Evolutionary conservation across 768 basidiomycete species (phyloP).

Genomic region (Lentinus brumalis): DNA sequence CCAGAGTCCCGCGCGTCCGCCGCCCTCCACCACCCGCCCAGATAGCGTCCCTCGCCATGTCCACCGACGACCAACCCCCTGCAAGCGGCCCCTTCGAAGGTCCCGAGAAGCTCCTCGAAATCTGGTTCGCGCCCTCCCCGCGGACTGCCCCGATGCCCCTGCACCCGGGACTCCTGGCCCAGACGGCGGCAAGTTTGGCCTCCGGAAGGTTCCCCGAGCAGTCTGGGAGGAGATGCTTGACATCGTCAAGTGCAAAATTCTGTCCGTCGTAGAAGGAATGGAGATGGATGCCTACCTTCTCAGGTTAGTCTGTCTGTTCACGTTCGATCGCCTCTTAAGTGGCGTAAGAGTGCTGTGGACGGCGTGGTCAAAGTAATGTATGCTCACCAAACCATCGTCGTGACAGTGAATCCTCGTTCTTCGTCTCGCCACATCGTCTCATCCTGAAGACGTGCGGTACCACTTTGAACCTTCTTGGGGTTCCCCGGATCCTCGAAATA

Average conservation of each 20-base stretch:
- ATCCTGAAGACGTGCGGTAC: constrained; percentile 99
- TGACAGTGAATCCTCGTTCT: constrained; percentile 91
- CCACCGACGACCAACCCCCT: constrained; percentile 6
- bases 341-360: too few relatives aligned
- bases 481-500: constrained; percentile 93
- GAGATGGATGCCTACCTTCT: constrained; percentile 95
- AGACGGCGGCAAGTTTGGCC: constrained; percentile 57
- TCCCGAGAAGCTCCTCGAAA: constrained; percentile 92
- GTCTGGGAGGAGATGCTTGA: constrained; percentile 98
- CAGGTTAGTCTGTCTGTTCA: constrained; percentile 57
- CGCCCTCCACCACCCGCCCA: constrained; percentile 24
- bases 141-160: constrained; percentile 52
- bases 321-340: neutral
- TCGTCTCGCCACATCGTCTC: constrained; percentile 91
- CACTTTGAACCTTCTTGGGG: constrained; percentile 93
- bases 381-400: neutral
- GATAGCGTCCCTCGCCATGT: constrained; percentile 25
- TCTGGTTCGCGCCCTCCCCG: constrained; percentile 92
- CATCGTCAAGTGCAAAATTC: constrained; percentile 94
- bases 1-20: constrained; percentile 19
- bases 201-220: constrained; percentile 70
- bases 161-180: neutral
- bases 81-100: constrained; percentile 66
- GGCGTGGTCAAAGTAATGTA: neutral
- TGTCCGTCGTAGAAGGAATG: constrained; percentile 85